Conservation (phyloP, 2,329 filamentous ascomycete genomes). For the Hypoxylon sp. region DNA sequence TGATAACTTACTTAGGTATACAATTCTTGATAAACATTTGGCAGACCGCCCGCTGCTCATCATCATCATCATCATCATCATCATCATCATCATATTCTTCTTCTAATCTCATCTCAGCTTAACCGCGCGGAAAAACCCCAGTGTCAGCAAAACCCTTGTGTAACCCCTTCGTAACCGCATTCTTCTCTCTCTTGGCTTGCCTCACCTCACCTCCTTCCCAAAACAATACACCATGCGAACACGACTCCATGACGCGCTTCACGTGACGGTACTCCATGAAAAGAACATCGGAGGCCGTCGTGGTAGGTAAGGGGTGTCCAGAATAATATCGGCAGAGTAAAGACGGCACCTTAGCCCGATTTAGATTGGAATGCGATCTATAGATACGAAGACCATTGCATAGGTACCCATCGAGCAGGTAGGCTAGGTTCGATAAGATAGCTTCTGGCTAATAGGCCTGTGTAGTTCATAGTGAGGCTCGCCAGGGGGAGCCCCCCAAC, state of each 20-base stretch:
- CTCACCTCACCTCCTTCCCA: conserved; percentile 13
- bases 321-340: conserved; percentile 2
- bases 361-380: neutral
- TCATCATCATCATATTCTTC: too few species aligned
- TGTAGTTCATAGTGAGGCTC: neutral
- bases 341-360: neutral
- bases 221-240: conserved; percentile 3
- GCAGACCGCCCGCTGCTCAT: neutral
- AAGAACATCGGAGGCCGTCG: conserved; percentile 7
- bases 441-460: neutral
- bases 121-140: conserved; percentile 14
- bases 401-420: neutral
- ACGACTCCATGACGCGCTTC: conserved; percentile 1
- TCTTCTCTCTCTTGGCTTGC: neutral
- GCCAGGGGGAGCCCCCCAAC: neutral
- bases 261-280: conserved; percentile 9
- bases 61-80: neutral
- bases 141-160: neutral
- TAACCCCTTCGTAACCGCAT: conserved; percentile 5
- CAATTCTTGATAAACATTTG: conserved; percentile 3
- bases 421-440: neutral
- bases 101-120: conserved; percentile 6
- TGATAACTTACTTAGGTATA: neutral
- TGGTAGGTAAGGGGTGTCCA: neutral
- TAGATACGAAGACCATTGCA: conserved; percentile 1